Percentiles rank a stretch among this genome's conserved stretches.
Evolutionary conservation across 2,329 filamentous ascomycete genomes (phyloP).

Genomic region (Penicillium sp.): DNA sequence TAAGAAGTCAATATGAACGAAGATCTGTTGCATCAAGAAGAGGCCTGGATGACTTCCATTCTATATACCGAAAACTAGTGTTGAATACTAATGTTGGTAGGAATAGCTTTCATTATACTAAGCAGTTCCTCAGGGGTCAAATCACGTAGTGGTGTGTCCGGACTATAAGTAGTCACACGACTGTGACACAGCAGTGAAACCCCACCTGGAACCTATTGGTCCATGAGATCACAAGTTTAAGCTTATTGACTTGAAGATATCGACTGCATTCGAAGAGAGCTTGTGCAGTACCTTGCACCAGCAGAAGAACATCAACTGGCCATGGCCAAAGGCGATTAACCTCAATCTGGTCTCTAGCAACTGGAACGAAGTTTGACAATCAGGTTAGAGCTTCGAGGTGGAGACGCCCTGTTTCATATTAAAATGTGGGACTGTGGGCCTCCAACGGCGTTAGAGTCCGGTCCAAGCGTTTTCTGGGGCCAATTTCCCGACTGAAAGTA

Average conservation of each 20-base stretch:
- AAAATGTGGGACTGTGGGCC: background rate
- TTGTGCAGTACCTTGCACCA: background rate
- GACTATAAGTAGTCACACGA: background rate
- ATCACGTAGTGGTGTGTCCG: background rate
- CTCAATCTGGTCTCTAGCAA: conserved; percentile 1
- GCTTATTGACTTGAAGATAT: background rate
- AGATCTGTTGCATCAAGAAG: too few relatives aligned
- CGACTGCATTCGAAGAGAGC: background rate
- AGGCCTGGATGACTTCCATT: background rate
- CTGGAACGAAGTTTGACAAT: background rate
- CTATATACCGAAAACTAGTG: too few relatives aligned
- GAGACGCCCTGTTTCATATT: conserved; percentile 4
- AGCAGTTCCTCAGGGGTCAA: background rate
- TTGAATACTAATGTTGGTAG: background rate
- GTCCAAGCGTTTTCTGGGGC: conserved; percentile 5
- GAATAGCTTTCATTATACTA: background rate
- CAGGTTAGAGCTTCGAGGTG: background rate
- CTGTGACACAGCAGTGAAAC: background rate
- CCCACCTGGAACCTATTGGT: background rate
- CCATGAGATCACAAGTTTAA: background rate
- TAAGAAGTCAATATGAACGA: background rate
- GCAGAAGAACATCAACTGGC: background rate
- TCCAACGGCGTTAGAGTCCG: background rate
- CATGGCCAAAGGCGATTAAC: background rate
- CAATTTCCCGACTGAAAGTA: background rate